Conservation (phyloP, 164 flowering plant genomes). For the Dillenia suffruticosa region DNA sequence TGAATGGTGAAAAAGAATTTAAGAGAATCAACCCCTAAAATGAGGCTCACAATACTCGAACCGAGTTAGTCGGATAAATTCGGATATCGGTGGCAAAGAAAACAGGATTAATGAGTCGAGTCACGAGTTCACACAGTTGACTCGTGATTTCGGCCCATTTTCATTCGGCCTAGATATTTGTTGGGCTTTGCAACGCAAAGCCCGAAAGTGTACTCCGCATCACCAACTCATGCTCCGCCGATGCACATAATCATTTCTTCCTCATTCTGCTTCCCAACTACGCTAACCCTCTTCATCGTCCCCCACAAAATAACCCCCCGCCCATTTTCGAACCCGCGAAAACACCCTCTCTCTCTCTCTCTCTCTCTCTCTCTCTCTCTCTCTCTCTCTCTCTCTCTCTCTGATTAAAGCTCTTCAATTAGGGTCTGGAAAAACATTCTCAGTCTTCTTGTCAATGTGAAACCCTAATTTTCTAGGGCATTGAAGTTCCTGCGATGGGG, state of each 20-base stretch:
- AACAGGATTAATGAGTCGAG: too few relatives aligned
- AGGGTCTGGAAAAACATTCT: neutral
- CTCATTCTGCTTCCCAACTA: neutral
- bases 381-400: neutral
- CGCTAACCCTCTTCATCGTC: neutral
- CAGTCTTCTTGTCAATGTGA: neutral
- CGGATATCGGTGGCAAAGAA: too few relatives aligned
- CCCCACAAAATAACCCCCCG: constrained; percentile 2
- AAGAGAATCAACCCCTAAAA: too few relatives aligned
- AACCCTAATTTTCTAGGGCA: neutral
- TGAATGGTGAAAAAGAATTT: too few relatives aligned
- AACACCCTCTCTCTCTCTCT: too few relatives aligned
- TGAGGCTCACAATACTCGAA: too few relatives aligned
- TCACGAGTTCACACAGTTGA: too few relatives aligned
- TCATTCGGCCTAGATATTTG: too few relatives aligned
- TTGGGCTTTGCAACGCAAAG: too few relatives aligned
- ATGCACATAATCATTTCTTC: neutral
- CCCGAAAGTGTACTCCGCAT: neutral
- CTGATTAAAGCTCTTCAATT: neutral
- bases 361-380: neutral
- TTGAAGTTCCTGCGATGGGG: constrained; percentile 25
- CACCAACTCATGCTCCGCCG: neutral
- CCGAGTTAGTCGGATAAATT: too few relatives aligned
- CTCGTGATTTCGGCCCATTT: too few relatives aligned
- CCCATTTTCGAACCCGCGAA: constrained; percentile 9